A percentile compares a stretch with the other conserved stretches of the same genome.
These are phyloP conservation scores for Brasilioporus rufonigricans DNA, from an alignment of 768 basidiomycete genomes.

Conservation along the genomic window DNA sequence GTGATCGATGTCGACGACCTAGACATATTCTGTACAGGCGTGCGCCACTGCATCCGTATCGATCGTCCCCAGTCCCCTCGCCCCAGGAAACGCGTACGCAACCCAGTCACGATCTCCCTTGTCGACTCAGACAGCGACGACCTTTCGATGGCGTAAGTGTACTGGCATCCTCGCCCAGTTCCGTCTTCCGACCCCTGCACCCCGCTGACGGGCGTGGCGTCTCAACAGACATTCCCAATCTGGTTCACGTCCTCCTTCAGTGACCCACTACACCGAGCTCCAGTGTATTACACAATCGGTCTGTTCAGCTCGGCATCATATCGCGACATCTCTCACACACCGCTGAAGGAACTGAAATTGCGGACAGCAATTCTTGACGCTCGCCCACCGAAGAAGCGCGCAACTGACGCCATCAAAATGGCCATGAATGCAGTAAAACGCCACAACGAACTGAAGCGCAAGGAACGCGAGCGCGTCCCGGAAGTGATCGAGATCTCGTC, in stretches of 20 bases:
- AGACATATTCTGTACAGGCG: slow-evolving; percentile 20
- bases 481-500: slow-evolving; percentile 29
- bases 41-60: slow-evolving; percentile 14
- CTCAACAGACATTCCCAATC: neutral
- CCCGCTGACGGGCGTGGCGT: neutral
- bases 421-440: slow-evolving; percentile 8
- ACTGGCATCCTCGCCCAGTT: too few relatives aligned
- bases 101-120: slow-evolving; percentile 11
- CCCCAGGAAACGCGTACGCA: slow-evolving; percentile 9
- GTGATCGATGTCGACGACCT: slow-evolving; percentile 29
- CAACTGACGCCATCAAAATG: slow-evolving; percentile 17
- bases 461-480: slow-evolving; percentile 2
- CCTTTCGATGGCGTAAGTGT: slow-evolving; percentile 4
- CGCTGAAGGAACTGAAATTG: slow-evolving; percentile 23
- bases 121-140: slow-evolving; percentile 17
- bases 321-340: slow-evolving; percentile 5
- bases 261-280: slow-evolving; percentile 17
- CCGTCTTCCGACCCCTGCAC: neutral
- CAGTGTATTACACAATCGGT: slow-evolving; percentile 25
- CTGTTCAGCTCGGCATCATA: neutral
- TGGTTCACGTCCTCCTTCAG: neutral
- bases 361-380: slow-evolving; percentile 12
- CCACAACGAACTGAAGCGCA: slow-evolving; percentile 23
- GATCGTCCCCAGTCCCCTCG: slow-evolving; percentile 13
- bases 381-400: slow-evolving; percentile 22